Conservation (phyloP, 1,284 basidiomycete genomes). For the Trichosporon sp. region DNA sequence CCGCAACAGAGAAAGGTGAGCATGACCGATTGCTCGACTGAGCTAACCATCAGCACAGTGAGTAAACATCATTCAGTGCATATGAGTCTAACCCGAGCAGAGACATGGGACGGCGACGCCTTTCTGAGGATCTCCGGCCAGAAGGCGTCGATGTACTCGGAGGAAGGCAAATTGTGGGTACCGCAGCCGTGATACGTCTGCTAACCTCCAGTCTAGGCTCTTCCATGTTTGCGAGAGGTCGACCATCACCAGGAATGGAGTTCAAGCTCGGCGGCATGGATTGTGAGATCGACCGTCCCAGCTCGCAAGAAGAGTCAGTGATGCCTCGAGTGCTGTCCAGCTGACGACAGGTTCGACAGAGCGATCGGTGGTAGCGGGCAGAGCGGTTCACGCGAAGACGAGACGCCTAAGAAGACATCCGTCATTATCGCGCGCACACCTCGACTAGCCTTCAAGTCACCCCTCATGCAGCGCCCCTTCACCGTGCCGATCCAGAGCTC, state of each 20-base stretch:
- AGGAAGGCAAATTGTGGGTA: slow-evolving; percentile 56
- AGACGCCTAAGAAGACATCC: not conserved
- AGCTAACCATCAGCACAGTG: slow-evolving; percentile 47
- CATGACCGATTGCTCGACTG: not conserved
- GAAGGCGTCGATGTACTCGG: slow-evolving; percentile 58
- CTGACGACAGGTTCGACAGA: slow-evolving; percentile 40
- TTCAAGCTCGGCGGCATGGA: slow-evolving; percentile 70
- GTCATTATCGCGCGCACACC: slow-evolving; percentile 15
- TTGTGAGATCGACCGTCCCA: slow-evolving; percentile 54
- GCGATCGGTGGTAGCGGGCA: slow-evolving; percentile 21
- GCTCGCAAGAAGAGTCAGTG: slow-evolving; percentile 43
- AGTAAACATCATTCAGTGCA: slow-evolving; percentile 25
- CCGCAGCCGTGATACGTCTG: not conserved
- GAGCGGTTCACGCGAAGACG: not conserved
- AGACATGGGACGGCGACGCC: slow-evolving; percentile 59
- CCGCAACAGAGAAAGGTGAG: slow-evolving; percentile 52
- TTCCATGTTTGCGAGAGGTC: slow-evolving; percentile 37
- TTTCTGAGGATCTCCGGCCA: slow-evolving; percentile 64
- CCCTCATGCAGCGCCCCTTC: not conserved
- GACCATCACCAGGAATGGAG: slow-evolving; percentile 49
- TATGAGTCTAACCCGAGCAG: slow-evolving; percentile 33
- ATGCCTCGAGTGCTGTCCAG: not conserved
- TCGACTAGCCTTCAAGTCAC: slow-evolving; percentile 35
- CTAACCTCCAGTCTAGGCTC: slow-evolving; percentile 40
- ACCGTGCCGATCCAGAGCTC: not conserved